Evolutionary conservation across 768 basidiomycete genomes (phyloP).

Genomic region (Tulasnella calospora): DNA sequence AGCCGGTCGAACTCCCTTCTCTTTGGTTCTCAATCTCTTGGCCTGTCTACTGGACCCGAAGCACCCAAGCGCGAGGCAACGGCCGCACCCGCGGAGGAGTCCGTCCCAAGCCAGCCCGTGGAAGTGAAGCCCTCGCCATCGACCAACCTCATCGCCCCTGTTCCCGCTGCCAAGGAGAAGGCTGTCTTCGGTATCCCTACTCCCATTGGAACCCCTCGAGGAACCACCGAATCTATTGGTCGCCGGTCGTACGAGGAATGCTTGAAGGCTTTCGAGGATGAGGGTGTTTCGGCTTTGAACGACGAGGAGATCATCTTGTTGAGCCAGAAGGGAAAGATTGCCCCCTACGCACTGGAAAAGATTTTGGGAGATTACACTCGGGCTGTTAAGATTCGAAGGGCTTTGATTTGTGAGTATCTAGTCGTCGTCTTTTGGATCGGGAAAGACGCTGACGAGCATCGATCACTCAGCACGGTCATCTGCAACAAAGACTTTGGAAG

Average conservation of each 20-base stretch:
- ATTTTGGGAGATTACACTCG: slow-evolving; percentile 81
- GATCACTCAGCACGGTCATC: slow-evolving; percentile 68
- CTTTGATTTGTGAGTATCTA: slow-evolving; percentile 71
- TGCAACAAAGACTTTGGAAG: slow-evolving; percentile 74
- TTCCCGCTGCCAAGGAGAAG: not conserved
- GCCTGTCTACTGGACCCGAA: not conserved
- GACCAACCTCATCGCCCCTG: not conserved
- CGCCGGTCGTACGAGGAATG: slow-evolving; percentile 67
- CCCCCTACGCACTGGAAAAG: slow-evolving; percentile 94
- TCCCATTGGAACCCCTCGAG: slow-evolving; percentile 17
- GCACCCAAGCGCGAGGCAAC: not conserved
- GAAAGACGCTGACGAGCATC: slow-evolving; percentile 23
- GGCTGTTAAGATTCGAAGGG: slow-evolving; percentile 80
- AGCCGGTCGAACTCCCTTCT: not conserved
- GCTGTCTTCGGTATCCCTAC: slow-evolving; percentile 6
- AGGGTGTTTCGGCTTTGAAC: slow-evolving; percentile 61
- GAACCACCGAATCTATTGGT: slow-evolving; percentile 19
- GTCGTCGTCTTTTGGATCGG: not conserved
- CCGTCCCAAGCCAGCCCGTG: not conserved
- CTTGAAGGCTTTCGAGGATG: slow-evolving; percentile 71
- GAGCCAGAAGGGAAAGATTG: slow-evolving; percentile 86
- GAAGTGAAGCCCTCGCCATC: slow-evolving; percentile 6
- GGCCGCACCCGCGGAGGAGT: not conserved
- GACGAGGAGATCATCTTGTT: slow-evolving; percentile 92
- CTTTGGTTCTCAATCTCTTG: not conserved